Evolutionary conservation across 2,329 filamentous ascomycete species (phyloP).

Genomic region (Pseudogymnoascus sp.): DNA sequence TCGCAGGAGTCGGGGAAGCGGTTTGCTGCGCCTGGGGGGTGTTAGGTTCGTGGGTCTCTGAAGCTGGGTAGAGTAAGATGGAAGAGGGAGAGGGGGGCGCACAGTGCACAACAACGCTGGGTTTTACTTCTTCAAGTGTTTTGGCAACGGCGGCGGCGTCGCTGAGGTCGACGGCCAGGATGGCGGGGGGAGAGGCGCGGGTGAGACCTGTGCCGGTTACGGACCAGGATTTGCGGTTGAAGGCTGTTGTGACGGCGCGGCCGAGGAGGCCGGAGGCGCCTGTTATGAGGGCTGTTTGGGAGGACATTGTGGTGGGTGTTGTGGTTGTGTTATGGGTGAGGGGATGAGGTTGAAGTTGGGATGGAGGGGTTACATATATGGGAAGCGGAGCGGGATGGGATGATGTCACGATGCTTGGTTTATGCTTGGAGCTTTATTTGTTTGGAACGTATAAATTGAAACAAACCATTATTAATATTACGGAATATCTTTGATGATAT

Average conservation of each 20-base stretch:
- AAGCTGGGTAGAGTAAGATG: conserved; percentile 9
- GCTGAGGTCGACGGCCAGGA: conserved; percentile 39
- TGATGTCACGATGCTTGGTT: background rate
- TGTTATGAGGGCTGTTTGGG: conserved; percentile 61
- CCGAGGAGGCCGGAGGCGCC: conserved; percentile 80
- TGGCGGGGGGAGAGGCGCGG: conserved; percentile 60
- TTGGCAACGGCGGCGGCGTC: conserved; percentile 37
- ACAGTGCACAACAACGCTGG: conserved; percentile 76
- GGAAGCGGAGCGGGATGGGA: background rate
- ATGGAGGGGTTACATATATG: background rate
- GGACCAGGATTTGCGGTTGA: conserved; percentile 59
- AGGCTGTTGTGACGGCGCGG: conserved; percentile 65
- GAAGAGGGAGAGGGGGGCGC: conserved; percentile 27
- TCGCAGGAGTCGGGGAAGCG: conserved; percentile 82
- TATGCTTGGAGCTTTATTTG: background rate
- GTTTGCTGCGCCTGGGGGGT: conserved; percentile 64
- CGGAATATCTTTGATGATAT: background rate
- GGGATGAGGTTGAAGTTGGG: background rate
- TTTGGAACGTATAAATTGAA: background rate
- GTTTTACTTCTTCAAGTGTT: conserved; percentile 47
- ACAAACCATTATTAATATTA: background rate
- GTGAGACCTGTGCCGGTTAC: conserved; percentile 67
- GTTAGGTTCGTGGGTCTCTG: background rate
- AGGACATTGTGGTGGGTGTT: conserved; percentile 18
- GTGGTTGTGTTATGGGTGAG: conserved; percentile 11